Evolutionary conservation across 805 yeast species (phyloP).

Genomic region (Candida easanensis): DNA sequence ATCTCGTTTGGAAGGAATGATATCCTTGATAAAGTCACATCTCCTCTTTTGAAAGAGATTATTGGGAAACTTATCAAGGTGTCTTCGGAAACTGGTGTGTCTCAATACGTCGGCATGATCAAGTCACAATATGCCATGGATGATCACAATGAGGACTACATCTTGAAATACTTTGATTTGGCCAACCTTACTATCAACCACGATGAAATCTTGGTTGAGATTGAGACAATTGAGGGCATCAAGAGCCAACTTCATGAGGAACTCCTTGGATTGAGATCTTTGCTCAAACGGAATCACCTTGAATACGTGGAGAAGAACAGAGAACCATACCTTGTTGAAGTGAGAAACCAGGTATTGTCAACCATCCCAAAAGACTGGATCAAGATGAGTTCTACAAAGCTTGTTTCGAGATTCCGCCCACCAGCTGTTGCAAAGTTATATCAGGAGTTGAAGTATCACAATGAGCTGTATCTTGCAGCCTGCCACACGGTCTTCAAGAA

Average conservation of each 20-base stretch:
- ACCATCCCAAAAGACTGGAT: conserved; percentile 74
- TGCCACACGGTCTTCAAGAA: conserved; percentile 40
- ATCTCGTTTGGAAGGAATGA: conserved; percentile 28
- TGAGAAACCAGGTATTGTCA: conserved; percentile 51
- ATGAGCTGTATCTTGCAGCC: conserved; percentile 40
- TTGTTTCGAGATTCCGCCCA: conserved; percentile 71
- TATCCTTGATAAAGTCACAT: conserved; percentile 23
- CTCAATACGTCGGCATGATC: conserved; percentile 45
- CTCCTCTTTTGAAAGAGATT: conserved; percentile 35
- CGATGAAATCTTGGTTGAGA: conserved; percentile 37
- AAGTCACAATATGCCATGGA: conserved; percentile 47
- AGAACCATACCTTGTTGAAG: conserved; percentile 75
- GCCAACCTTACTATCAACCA: conserved; percentile 33
- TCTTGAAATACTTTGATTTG: conserved; percentile 40
- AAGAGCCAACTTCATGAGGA: conserved; percentile 52
- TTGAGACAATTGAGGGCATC: conserved; percentile 41
- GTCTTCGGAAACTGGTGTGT: conserved; percentile 31
- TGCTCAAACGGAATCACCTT: conserved; percentile 55
- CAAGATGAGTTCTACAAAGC: conserved; percentile 64
- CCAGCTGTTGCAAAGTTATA: conserved; percentile 53
- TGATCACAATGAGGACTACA: conserved; percentile 47
- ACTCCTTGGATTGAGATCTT: conserved; percentile 41
- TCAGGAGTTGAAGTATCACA: conserved; percentile 54
- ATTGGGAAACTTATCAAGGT: conserved; percentile 37
- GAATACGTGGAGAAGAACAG: conserved; percentile 55